Evolutionary conservation across 2,329 filamentous ascomycete species (phyloP).

Genomic region (Pyrenochaeta sp.): DNA sequence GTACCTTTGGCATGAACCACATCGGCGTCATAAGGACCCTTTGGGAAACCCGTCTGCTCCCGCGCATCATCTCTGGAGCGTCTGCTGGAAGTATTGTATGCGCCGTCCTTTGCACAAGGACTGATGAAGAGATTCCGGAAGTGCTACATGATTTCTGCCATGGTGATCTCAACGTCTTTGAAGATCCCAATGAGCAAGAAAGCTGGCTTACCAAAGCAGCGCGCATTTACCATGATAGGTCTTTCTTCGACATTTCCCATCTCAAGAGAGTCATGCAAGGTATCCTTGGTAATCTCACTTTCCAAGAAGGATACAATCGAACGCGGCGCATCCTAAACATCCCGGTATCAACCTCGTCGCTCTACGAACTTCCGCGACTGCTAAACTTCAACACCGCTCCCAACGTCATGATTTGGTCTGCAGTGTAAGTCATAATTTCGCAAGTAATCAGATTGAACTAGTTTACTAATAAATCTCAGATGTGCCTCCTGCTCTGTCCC

Average conservation of each 20-base stretch:
- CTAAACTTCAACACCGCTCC: constrained; percentile 94
- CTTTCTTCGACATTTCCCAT: constrained; percentile 84
- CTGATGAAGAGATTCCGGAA: constrained; percentile 77
- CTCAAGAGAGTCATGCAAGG: constrained; percentile 81
- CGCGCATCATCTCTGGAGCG: constrained; percentile 85
- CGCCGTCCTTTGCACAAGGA: constrained; percentile 78
- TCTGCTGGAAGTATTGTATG: constrained; percentile 89
- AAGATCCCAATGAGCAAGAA: constrained; percentile 66
- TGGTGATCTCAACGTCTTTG: constrained; percentile 83
- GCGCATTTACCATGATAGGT: constrained; percentile 79
- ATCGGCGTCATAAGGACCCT: constrained; percentile 86
- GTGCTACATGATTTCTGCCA: constrained; percentile 75
- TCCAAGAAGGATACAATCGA: constrained; percentile 95
- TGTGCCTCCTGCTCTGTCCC: constrained; percentile 96
- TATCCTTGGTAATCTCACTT: constrained; percentile 87
- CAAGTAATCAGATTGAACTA: neutral
- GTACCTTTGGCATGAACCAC: constrained; percentile 91
- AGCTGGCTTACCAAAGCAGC: constrained; percentile 73
- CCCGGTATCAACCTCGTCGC: constrained; percentile 84
- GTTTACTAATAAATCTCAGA: constrained; percentile 43
- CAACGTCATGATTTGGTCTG: constrained; percentile 95
- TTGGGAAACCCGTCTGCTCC: constrained; percentile 76
- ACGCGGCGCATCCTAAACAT: constrained; percentile 92
- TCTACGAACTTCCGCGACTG: constrained; percentile 85
- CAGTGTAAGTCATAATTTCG: constrained; percentile 64